These are phyloP conservation scores for Cercospora sp. DNA, from an alignment of 2,329 filamentous ascomycete species.

Conservation along the genomic window DNA sequence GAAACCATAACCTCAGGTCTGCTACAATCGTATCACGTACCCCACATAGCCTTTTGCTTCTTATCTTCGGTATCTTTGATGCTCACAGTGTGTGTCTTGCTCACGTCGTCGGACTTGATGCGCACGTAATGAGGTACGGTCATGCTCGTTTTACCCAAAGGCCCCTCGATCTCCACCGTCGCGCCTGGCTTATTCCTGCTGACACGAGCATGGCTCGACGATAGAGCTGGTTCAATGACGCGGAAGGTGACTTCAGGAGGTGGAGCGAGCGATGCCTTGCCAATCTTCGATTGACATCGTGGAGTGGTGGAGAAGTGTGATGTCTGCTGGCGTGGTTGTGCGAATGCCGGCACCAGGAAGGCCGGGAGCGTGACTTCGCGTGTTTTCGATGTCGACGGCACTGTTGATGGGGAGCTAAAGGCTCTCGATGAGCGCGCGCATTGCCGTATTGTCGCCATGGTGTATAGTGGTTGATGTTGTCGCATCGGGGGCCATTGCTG, in stretches of 20 bases:
- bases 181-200: slow-evolving; percentile 61
- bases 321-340: slow-evolving; percentile 38
- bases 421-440: slow-evolving; percentile 32
- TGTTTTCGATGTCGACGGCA: slow-evolving; percentile 16
- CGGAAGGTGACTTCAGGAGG: slow-evolving; percentile 79
- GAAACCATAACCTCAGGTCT: background rate
- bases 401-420: slow-evolving; percentile 15
- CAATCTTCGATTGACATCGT: slow-evolving; percentile 75
- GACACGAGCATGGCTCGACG: slow-evolving; percentile 56
- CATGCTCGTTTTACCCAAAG: slow-evolving; percentile 75
- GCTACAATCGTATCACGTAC: slow-evolving; percentile 51
- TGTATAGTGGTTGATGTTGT: slow-evolving; percentile 10
- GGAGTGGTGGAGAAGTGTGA: slow-evolving; percentile 71
- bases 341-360: slow-evolving; percentile 74
- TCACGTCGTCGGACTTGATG: slow-evolving; percentile 65
- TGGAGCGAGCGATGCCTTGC: slow-evolving; percentile 74
- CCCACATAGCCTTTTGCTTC: slow-evolving; percentile 94
- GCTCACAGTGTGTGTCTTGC: slow-evolving; percentile 65
- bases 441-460: slow-evolving; percentile 30
- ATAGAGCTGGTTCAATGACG: slow-evolving; percentile 62
- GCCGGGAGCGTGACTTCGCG: slow-evolving; percentile 53
- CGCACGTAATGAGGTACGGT: slow-evolving; percentile 76
- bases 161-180: slow-evolving; percentile 75
- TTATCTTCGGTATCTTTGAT: slow-evolving; percentile 68
- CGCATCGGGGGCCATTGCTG: slow-evolving; percentile 5